Evolutionary conservation across 164 flowering plant genomes (phyloP).

Genomic region (Nelumbo lutea): DNA sequence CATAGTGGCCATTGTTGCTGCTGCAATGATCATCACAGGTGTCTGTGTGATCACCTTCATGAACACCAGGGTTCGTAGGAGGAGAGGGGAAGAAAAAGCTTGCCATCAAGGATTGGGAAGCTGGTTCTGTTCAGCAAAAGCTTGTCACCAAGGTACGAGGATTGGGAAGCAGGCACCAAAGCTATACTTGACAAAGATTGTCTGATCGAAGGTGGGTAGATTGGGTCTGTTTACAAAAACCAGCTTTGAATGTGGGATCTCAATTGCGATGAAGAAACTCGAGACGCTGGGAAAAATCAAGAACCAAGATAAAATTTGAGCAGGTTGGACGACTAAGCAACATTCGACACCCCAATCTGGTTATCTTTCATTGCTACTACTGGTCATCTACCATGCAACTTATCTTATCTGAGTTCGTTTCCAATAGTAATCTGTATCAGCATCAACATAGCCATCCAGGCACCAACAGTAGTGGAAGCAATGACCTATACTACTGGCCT

Average conservation of each 20-base stretch:
- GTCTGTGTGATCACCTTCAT: slow-evolving; percentile 64
- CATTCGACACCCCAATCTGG: slow-evolving; percentile 71
- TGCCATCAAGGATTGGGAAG: slow-evolving; percentile 8
- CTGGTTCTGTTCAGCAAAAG: slow-evolving; percentile 79
- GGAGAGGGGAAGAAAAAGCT: slow-evolving; percentile 22
- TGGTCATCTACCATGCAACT: slow-evolving; percentile 90
- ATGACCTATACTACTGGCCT: slow-evolving; percentile 58
- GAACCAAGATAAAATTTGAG: slow-evolving; percentile 94
- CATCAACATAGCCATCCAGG: slow-evolving; percentile 67
- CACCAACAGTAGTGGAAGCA: slow-evolving; percentile 56
- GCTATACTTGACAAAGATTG: slow-evolving; percentile 90
- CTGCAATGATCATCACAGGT: slow-evolving; percentile 72
- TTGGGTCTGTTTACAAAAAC: slow-evolving; percentile 81
- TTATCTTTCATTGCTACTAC: slow-evolving; percentile 82
- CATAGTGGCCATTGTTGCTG: slow-evolving; percentile 89
- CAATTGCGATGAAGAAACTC: slow-evolving; percentile 93
- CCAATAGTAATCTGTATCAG: slow-evolving; percentile 77
- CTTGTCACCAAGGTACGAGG: slow-evolving; percentile 88
- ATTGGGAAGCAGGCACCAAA: slow-evolving; percentile 95
- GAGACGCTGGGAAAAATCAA: slow-evolving; percentile 82
- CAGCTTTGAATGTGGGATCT: slow-evolving; percentile 79
- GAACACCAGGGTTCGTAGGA: slow-evolving; percentile 57
- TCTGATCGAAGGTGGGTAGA: slow-evolving; percentile 77
- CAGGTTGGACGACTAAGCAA: slow-evolving; percentile 79
- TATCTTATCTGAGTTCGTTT: slow-evolving; percentile 69